Conservation (phyloP, 805 yeast species). For the Brettanomyces naardenensis region DNA sequence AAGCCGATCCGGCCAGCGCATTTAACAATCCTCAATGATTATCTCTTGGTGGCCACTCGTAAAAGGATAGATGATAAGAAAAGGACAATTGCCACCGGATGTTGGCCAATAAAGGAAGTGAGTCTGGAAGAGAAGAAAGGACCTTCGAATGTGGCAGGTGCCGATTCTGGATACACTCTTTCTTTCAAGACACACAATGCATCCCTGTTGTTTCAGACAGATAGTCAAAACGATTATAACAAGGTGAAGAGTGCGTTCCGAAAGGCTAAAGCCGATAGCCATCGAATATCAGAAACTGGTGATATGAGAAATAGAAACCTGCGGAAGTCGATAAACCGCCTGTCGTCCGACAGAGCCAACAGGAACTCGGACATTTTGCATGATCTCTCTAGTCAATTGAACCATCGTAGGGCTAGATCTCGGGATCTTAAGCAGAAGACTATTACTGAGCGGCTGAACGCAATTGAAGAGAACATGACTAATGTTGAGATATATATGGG, state of each 20-base stretch:
- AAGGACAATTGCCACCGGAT: slow-evolving; percentile 55
- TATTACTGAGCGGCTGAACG: slow-evolving; percentile 16
- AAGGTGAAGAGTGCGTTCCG: slow-evolving; percentile 48
- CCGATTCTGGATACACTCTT: slow-evolving; percentile 10
- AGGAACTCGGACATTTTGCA: slow-evolving; percentile 38
- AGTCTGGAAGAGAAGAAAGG: slow-evolving; percentile 25
- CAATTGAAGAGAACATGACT: slow-evolving; percentile 39
- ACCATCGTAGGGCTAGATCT: slow-evolving; percentile 49
- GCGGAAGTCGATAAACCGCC: slow-evolving; percentile 35
- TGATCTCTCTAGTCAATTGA: slow-evolving; percentile 49
- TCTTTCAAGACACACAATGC: slow-evolving; percentile 12
- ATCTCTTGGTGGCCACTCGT: slow-evolving; percentile 64
- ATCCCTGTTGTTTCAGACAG: slow-evolving; percentile 54
- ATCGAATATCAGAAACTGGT: slow-evolving; percentile 48
- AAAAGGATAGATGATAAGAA: slow-evolving; percentile 31
- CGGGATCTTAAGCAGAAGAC: slow-evolving; percentile 30
- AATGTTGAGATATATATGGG: slow-evolving; percentile 43
- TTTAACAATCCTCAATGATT: slow-evolving; percentile 70
- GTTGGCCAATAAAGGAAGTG: slow-evolving; percentile 69
- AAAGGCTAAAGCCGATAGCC: slow-evolving; percentile 53
- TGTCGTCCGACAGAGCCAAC: slow-evolving; percentile 23
- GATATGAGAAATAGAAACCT: slow-evolving; percentile 30
- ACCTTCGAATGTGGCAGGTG: slow-evolving; percentile 2
- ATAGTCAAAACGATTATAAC: slow-evolving; percentile 46
- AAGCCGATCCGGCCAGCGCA: slow-evolving; percentile 72